Evolutionary conservation across 129 eudicot genomes (phyloP), one percentile per base, ranked within the genome.

Genomic region (Tagetes erecta): DNA sequence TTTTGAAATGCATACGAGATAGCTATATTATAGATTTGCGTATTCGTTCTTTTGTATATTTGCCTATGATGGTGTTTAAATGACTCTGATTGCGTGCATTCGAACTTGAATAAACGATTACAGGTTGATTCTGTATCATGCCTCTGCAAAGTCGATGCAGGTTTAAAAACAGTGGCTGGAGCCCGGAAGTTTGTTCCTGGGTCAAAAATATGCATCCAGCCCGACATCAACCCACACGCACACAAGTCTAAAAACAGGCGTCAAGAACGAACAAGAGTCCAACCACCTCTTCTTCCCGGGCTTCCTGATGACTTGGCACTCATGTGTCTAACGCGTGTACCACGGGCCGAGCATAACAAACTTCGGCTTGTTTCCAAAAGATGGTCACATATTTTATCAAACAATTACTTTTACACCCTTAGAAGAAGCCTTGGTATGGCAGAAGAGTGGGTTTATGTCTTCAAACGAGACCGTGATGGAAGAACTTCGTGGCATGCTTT

Each of bases 121-220:
- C 92, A 94, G 98, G 98, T 94, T 49, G 97, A 94, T 80, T 94
- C 98, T 2, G 89, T 94, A 45, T 94, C 98, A 71, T 94, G 98
- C 76, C 90, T 90, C 71, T 94, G 98, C 91, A 94, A 86, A 70
- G 98, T 88, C 33, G 98, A 94, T 67, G 83, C 98, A 1, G 91
- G 98, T 51, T 82, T 94, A 56, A 94, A 85, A 73, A 94, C 98
- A 31, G 98, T 94, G 35, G 98, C 88, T 7, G 96, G 97, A 84
- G 98, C 98, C 71, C 83, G 93, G 34, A 94, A 94, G 64, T 90
- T 94, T 65, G 98, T 94, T 49, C 93, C 96, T 0, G 97, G 98
- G 41, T 94, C 98, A 38, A 94, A 94, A 86, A 72, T 94, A 2
- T 94, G 98, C 78, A 90, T 94, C 62, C 98, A 90, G 75, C 97